Evolutionary conservation across 768 basidiomycete genomes (phyloP), one percentile per base, ranked within the genome.

Genomic region (Leccinum longicurvipes): DNA sequence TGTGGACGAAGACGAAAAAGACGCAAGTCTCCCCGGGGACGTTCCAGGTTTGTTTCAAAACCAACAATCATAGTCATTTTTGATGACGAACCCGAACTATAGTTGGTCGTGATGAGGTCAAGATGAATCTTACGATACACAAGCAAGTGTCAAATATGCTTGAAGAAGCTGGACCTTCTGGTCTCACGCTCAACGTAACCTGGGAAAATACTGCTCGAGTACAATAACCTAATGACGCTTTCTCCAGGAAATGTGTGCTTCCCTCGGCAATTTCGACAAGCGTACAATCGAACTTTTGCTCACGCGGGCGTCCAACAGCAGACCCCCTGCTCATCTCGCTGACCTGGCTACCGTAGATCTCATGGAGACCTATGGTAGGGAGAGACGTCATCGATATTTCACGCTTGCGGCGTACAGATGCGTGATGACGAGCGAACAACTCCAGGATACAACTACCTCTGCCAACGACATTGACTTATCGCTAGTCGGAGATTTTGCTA

Each of bases 301-400:
- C 29, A 77, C 79, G 15, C 82, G 88, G 44, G 82, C 88, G 21
- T 85, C 85, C 60, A 85, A 79, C 63, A 76, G 67, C 56, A 76
- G 76, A 10, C 83, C 85, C 14, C 92, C 92, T 4, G 57, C 80
- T 6, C 91, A 93, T 68, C 79, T 94, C 14, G 76, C 76, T 50
- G 89, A 93, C 67, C 75, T 90, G 39, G 79, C 83, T 25, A 81
- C 91, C 49, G 79, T 81, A 21, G 82, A 84, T 34, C 69, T 91
- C 27, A 86, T 87, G 79, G 95, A 97, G 72, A 91, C 84, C 1
- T 78, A 80, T 59, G 91, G 91, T 5, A 84, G 93, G 32, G 91
- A 98, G 73, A 86, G 93, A 27, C 87, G 92, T 23, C 84, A 92
- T 67, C 81, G 92, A 59, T 92, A 92, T 66, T 94, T 84, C 74